Conservation (phyloP, 2,329 filamentous ascomycete genomes). For the Beauveria caledonica region DNA sequence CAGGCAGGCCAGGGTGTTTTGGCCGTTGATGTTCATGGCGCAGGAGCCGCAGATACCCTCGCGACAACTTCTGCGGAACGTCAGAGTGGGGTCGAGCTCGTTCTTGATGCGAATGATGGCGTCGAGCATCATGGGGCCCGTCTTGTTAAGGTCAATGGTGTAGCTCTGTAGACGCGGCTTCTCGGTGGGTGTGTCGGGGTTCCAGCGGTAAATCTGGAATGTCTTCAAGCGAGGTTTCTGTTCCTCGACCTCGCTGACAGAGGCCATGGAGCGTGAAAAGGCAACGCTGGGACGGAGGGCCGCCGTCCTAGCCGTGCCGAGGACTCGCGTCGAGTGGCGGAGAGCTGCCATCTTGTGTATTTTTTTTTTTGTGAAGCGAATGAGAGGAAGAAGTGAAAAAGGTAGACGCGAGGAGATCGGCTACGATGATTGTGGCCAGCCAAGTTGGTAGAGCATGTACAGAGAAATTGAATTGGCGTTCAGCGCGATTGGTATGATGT, state of each 20-base stretch:
- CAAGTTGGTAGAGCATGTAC: background rate
- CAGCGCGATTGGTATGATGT: background rate
- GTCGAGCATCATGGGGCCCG: constrained; percentile 96
- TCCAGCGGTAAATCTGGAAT: constrained; percentile 99
- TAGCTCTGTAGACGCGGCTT: constrained; percentile 97
- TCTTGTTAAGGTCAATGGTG: constrained; percentile 95
- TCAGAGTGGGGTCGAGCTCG: constrained; percentile 91
- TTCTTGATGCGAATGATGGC: constrained; percentile 98
- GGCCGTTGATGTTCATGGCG: constrained; percentile 99
- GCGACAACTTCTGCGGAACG: constrained; percentile 90
- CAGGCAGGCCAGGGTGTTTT: constrained; percentile 94
- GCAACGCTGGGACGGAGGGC: constrained; percentile 33
- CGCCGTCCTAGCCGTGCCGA: constrained; percentile 36
- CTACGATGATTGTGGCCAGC: background rate
- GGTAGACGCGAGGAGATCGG: background rate
- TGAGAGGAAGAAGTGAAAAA: background rate
- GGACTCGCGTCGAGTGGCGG: constrained; percentile 46
- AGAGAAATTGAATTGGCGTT: background rate
- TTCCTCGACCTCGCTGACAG: constrained; percentile 50
- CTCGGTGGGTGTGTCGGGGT: constrained; percentile 80
- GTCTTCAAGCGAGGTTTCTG: constrained; percentile 72
- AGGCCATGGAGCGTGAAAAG: constrained; percentile 46
- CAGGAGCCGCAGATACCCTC: constrained; percentile 98
- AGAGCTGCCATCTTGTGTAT: constrained; percentile 46
- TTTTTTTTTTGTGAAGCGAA: constrained; percentile 14